phyloP scores from a whole-genome alignment of 208 protist species.

The Wallacemonas rigidus region DNA sequence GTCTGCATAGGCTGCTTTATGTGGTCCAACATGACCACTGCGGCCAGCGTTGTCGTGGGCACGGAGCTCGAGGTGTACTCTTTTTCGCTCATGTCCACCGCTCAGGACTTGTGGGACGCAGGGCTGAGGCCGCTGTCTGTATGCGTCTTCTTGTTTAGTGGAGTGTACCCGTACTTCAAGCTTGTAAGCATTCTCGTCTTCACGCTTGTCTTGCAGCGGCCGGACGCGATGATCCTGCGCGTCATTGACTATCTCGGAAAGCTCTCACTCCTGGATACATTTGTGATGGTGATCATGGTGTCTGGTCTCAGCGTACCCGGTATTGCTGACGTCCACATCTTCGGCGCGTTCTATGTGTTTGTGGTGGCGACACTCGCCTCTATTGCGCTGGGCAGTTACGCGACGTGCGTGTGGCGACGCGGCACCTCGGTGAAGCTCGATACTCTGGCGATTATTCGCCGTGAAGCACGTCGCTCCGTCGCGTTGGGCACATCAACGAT shows the following conservation, averaged over 20 bases:
- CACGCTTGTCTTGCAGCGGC: slow-evolving; percentile 47
- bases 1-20: slow-evolving; percentile 35
- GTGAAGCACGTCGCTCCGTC: not conserved
- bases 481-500: not conserved
- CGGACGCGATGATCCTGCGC: slow-evolving; percentile 45
- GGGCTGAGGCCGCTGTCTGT: slow-evolving; percentile 79
- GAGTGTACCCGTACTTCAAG: slow-evolving; percentile 95
- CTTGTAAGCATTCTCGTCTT: slow-evolving; percentile 74
- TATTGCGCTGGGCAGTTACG: slow-evolving; percentile 70
- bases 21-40: slow-evolving; percentile 64
- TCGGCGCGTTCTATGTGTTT: slow-evolving; percentile 63
- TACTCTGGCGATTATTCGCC: slow-evolving; percentile 1
- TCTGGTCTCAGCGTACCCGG: slow-evolving; percentile 70
- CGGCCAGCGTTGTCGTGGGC: slow-evolving; percentile 49
- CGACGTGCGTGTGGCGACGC: slow-evolving; percentile 49
- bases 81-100: slow-evolving; percentile 85
- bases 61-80: slow-evolving; percentile 51
- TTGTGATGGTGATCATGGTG: slow-evolving; percentile 93
- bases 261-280: slow-evolving; percentile 94
- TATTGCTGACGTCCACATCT: slow-evolving; percentile 43
- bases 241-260: slow-evolving; percentile 92
- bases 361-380: slow-evolving; percentile 50
- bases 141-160: slow-evolving; percentile 92
- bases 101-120: slow-evolving; percentile 87
- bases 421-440: slow-evolving; percentile 31